These are phyloP conservation scores for Silene conica DNA, from an alignment of 148 eudicot species.

Conservation along the genomic window DNA sequence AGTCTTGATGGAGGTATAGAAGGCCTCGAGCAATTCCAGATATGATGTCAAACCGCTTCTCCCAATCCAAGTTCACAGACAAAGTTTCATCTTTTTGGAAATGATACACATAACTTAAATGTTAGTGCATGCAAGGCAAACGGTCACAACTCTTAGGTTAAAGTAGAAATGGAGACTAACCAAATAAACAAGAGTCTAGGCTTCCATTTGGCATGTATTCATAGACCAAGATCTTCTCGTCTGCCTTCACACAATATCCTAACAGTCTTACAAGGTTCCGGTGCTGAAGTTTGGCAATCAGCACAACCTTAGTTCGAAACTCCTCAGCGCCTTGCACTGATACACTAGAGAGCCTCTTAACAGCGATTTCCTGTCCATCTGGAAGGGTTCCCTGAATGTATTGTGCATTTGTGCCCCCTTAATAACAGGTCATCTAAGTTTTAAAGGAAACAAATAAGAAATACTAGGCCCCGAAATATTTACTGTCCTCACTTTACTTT, in stretches of 20 bases:
- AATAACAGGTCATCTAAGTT: not conserved
- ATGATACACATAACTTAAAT: not conserved
- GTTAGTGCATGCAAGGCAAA: not conserved
- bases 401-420: no score
- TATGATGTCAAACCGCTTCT: slow-evolving; percentile 37
- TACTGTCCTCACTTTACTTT: not conserved
- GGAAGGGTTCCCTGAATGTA: slow-evolving; percentile 24
- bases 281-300: slow-evolving; percentile 32
- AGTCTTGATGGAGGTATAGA: slow-evolving; percentile 32
- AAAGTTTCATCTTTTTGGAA: slow-evolving; percentile 17
- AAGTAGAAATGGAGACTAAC: slow-evolving; percentile 12
- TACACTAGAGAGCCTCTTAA: slow-evolving; percentile 27
- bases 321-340: slow-evolving; percentile 25
- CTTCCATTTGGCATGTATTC: slow-evolving; percentile 33
- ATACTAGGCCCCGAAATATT: not conserved
- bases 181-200: slow-evolving; percentile 26
- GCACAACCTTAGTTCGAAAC: slow-evolving; percentile 24
- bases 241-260: slow-evolving; percentile 24
- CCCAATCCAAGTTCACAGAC: slow-evolving; percentile 23
- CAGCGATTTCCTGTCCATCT: slow-evolving; percentile 24
- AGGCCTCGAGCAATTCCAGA: slow-evolving; percentile 34
- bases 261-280: slow-evolving; percentile 30
- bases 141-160: not conserved
- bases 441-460: not conserved
- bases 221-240: slow-evolving; percentile 29